Evolutionary conservation across 805 yeast genomes (phyloP), one percentile per base, ranked within the genome.

Genomic region (Blastobotrys attinorum): DNA sequence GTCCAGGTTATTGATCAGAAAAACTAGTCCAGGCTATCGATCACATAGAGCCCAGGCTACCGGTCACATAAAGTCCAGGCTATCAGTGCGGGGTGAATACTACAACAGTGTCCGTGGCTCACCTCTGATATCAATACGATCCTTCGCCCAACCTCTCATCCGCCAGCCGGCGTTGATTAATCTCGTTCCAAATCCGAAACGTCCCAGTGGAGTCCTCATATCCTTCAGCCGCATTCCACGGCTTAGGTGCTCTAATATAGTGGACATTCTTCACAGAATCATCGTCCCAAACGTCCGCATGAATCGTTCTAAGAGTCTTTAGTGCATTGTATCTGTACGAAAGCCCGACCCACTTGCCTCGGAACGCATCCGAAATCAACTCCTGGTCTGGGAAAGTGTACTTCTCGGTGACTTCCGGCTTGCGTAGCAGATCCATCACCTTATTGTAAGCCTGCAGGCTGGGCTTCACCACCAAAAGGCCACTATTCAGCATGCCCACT

Each of bases 341-440:
- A 35, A 77, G 55, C 7, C 76, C 69, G 5, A 73, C 53, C 83
- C 83, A 77, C 17, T 64, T 49, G 33, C 61, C 66, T 36, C 63
- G 56, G 49, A 77, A 77, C 21, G 77, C 73, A 51, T 77, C 83
- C 3, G 76, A 67, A 15, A 77, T 57, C 37, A 77, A 56, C 4
- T 75, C 72, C 59, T 77, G 83, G 59, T 77, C 83, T 2, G 81
- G 78, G 56, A 77, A 77, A 37, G 67, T 71, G 55, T 77, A 77
- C 45, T 51, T 56, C 18, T 59, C 48, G 7, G 73, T 70, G 40
- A 58, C 59, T 4, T 53, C 52, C 1, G 72, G 65, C 35, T 63
- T 57, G n/a, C 57, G 46, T 45, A 77, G 59, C 11, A 72, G 70
- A 0, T 55, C 54, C 3, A 68, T 33, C 31, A 77, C 75, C 49